Evolutionary conservation across 768 basidiomycete genomes (phyloP).

Genomic region (Chlorophyllum brunneum): DNA sequence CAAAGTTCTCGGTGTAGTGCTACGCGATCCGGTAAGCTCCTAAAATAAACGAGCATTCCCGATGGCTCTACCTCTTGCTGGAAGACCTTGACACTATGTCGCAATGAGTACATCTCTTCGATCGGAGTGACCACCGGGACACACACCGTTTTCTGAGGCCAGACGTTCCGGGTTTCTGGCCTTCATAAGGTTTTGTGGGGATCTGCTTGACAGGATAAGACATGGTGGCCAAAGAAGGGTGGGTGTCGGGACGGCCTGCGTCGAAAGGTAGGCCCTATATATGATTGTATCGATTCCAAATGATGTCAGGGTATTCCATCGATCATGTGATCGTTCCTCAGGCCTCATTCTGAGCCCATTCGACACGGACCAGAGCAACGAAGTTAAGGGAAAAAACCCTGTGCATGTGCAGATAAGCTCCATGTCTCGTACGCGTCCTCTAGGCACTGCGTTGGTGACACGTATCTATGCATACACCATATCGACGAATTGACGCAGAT

Average conservation of each 20-base stretch:
- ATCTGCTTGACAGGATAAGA: constrained; percentile 59
- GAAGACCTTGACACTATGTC: constrained; percentile 89
- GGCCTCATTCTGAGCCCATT: too few species aligned
- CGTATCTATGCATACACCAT: too few species aligned
- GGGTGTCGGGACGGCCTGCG: constrained; percentile 1
- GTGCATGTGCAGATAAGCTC: too few species aligned
- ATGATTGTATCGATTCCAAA: constrained; percentile 13
- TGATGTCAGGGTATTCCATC: constrained; percentile 25
- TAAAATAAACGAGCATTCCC: not conserved
- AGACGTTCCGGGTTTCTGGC: constrained; percentile 97
- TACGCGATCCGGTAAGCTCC: constrained; percentile 23
- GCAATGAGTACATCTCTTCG: constrained; percentile 19
- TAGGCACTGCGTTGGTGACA: too few species aligned
- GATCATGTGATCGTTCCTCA: constrained; percentile 26
- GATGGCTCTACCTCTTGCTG: constrained; percentile 76
- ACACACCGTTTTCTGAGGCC: constrained; percentile 90
- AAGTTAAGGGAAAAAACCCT: too few species aligned
- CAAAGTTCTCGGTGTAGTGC: constrained; percentile 99
- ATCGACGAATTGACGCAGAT: too few species aligned
- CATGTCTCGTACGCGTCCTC: too few species aligned
- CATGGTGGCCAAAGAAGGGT: constrained; percentile 27
- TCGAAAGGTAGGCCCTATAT: not conserved
- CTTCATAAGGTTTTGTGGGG: constrained; percentile 81
- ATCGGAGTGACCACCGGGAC: constrained; percentile 7
- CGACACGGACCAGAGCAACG: too few species aligned